Conservation (phyloP, 2,329 filamentous ascomycete species). For the Ophiostoma ulmi region DNA sequence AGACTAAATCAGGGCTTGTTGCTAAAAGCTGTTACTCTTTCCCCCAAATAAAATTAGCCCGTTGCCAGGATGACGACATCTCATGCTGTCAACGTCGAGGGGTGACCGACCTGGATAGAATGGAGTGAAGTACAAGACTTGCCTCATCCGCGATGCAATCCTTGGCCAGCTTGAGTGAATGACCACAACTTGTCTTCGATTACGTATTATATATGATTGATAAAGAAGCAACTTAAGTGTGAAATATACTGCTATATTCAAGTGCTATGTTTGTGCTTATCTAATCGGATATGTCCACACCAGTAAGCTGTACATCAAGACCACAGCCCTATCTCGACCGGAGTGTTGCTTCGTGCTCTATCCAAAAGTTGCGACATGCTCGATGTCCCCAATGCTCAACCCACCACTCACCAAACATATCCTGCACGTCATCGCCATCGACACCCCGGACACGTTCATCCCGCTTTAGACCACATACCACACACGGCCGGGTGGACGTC, state of each 20-base stretch:
- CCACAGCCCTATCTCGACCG: slow-evolving; percentile 35
- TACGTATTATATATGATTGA: neutral
- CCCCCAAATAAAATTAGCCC: neutral
- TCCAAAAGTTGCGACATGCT: slow-evolving; percentile 80
- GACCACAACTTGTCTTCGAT: neutral
- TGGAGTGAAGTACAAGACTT: neutral
- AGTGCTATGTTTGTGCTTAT: neutral
- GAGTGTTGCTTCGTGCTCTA: slow-evolving; percentile 64
- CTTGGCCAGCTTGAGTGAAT: neutral
- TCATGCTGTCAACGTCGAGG: neutral
- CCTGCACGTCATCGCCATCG: slow-evolving; percentile 66
- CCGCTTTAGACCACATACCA: slow-evolving; percentile 80
- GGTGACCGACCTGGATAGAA: neutral
- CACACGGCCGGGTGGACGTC: slow-evolving; percentile 68
- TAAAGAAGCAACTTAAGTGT: neutral
- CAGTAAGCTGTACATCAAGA: neutral
- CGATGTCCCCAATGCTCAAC: slow-evolving; percentile 79
- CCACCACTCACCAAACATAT: slow-evolving; percentile 98
- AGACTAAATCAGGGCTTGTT: neutral
- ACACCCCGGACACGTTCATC: slow-evolving; percentile 76
- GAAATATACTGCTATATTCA: neutral
- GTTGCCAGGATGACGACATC: neutral
- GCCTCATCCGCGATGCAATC: neutral
- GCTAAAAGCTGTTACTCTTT: neutral
- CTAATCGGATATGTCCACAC: neutral